Percentiles rank a stretch among this genome's conserved stretches.
phyloP scores from a whole-genome alignment of 2,329 filamentous ascomycete species.

The Aureobasidium sp. region DNA sequence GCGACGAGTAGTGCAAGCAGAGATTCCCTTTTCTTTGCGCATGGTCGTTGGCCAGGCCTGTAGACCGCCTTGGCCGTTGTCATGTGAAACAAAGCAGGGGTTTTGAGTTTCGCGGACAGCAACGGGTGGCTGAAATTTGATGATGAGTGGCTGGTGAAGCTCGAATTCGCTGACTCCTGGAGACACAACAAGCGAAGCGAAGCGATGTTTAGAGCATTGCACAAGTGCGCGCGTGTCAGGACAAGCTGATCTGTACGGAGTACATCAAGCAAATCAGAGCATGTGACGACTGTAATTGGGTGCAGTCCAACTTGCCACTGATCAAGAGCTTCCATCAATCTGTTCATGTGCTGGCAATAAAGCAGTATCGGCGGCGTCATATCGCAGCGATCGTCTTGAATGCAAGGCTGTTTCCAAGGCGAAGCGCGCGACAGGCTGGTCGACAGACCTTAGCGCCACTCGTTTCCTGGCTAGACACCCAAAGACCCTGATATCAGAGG shows the following conservation, averaged over 20 bases:
- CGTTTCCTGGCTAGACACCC: not conserved
- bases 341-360: not conserved
- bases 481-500: conserved; percentile 9
- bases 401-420: conserved; percentile 9
- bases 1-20: no score
- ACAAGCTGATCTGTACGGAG: no score
- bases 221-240: no score
- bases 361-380: not conserved
- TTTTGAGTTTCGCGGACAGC: conserved; percentile 2
- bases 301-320: no score
- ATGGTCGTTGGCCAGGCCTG: not conserved
- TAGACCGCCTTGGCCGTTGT: not conserved
- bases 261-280: no score
- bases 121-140: conserved; percentile 1
- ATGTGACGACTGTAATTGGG: no score
- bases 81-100: conserved; percentile 6
- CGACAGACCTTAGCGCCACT: not conserved
- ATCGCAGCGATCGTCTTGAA: conserved; percentile 8
- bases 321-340: not conserved
- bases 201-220: no score
- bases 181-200: not conserved
- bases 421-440: conserved; percentile 4
- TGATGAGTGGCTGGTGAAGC: not conserved
- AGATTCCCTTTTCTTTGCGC: no score
- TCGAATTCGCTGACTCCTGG: not conserved